phyloP scores from a whole-genome alignment of 306 rosid species.

The Vigna reflexopilosa region DNA sequence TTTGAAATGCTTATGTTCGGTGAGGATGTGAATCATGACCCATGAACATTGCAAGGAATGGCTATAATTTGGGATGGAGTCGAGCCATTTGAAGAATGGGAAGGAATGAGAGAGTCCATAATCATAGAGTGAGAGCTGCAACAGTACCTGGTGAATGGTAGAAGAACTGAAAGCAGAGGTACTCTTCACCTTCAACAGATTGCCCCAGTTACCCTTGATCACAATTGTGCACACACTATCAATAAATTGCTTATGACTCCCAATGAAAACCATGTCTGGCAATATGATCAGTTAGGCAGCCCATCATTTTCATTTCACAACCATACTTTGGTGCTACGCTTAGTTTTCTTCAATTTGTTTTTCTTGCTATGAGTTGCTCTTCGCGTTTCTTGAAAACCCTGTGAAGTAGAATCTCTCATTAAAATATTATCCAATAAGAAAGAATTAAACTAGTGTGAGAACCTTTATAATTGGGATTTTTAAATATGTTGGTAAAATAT shows the following conservation, averaged over 20 bases:
- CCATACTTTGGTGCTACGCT: not conserved
- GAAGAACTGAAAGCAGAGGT: conserved; percentile 58
- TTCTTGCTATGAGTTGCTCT: not conserved
- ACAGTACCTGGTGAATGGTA: conserved; percentile 62
- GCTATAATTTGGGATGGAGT: conserved; percentile 59
- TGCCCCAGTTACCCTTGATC: conserved; percentile 72
- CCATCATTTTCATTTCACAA: conserved; percentile 20
- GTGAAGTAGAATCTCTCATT: conserved; percentile 6
- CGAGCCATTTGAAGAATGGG: conserved; percentile 83
- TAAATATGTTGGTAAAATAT: not conserved
- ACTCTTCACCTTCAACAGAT: conserved; percentile 59
- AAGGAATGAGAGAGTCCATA: conserved; percentile 57
- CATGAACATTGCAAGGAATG: conserved; percentile 82
- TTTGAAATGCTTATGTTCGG: conserved; percentile 62
- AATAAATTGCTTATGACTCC: conserved; percentile 48
- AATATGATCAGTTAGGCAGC: conserved; percentile 27
- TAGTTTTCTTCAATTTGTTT: conserved; percentile 9
- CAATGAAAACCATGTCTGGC: conserved; percentile 42
- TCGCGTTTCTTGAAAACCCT: not conserved
- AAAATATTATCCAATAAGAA: conserved; percentile 1
- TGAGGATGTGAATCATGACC: conserved; percentile 74
- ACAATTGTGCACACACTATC: conserved; percentile 60
- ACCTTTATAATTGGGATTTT: not conserved
- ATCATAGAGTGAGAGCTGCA: conserved; percentile 59
- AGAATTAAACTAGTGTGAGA: not conserved